phyloP scores from a whole-genome alignment of 2,329 filamentous ascomycete genomes.

The Cladosporium velox region DNA sequence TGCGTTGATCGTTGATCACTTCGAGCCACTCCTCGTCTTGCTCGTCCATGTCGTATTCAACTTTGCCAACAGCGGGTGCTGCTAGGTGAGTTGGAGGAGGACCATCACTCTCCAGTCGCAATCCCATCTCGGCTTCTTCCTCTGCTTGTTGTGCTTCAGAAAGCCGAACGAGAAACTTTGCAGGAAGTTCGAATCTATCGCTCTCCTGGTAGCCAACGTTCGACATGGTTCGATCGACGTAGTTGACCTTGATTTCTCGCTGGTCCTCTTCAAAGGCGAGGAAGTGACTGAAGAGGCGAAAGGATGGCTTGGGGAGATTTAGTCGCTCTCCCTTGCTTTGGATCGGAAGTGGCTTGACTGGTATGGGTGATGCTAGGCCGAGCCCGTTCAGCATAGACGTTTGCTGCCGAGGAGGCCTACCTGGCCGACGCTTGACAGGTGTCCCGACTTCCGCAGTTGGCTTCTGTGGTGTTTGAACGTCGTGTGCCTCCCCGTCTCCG shows the following conservation, averaged over 20 bases:
- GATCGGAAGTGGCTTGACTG: slow-evolving; percentile 73
- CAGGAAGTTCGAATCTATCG: slow-evolving; percentile 79
- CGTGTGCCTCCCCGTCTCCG: slow-evolving; percentile 33
- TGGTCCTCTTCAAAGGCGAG: slow-evolving; percentile 80
- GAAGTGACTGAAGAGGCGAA: slow-evolving; percentile 76
- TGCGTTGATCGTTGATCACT: slow-evolving; percentile 75
- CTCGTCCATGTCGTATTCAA: slow-evolving; percentile 99
- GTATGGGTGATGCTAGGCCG: slow-evolving; percentile 60
- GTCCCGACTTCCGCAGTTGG: slow-evolving; percentile 26
- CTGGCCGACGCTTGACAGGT: slow-evolving; percentile 58
- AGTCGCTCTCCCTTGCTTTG: slow-evolving; percentile 79
- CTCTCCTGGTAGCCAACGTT: slow-evolving; percentile 95
- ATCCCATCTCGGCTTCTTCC: slow-evolving; percentile 58
- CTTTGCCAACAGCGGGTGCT: slow-evolving; percentile 65
- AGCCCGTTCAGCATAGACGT: slow-evolving; percentile 63
- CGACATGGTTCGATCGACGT: slow-evolving; percentile 95
- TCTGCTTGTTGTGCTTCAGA: slow-evolving; percentile 64
- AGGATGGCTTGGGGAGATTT: slow-evolving; percentile 74
- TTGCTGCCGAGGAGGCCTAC: slow-evolving; percentile 64
- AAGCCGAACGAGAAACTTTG: slow-evolving; percentile 67
- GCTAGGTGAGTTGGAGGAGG: slow-evolving; percentile 54
- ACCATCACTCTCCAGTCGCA: slow-evolving; percentile 59
- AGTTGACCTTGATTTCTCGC: slow-evolving; percentile 75
- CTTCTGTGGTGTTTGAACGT: slow-evolving; percentile 16
- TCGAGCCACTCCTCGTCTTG: slow-evolving; percentile 97